These are phyloP conservation scores for Ascochyta rabiei DNA, from an alignment of 2,329 filamentous ascomycete genomes.

Conservation along the genomic window DNA sequence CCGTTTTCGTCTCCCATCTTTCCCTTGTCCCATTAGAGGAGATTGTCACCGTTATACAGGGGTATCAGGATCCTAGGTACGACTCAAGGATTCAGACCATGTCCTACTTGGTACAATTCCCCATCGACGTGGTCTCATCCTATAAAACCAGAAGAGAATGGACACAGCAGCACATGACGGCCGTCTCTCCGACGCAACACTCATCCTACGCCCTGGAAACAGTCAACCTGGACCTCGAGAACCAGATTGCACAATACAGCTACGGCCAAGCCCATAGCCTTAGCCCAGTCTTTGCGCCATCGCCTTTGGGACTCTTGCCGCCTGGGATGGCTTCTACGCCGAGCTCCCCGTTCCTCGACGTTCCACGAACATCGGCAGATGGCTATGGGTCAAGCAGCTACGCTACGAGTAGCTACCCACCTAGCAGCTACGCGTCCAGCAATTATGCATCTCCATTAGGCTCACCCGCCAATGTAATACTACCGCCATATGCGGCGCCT, in stretches of 20 bases:
- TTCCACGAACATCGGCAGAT: slow-evolving; percentile 46
- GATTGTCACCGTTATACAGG: slow-evolving; percentile 76
- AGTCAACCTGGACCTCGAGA: slow-evolving; percentile 49
- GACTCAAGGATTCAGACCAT: slow-evolving; percentile 52
- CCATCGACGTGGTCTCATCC: slow-evolving; percentile 50
- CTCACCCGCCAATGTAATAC: slow-evolving; percentile 42
- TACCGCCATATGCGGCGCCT: slow-evolving; percentile 43
- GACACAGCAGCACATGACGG: slow-evolving; percentile 45
- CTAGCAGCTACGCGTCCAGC: slow-evolving; percentile 25
- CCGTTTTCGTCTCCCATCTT: slow-evolving; percentile 74
- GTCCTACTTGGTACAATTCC: slow-evolving; percentile 54
- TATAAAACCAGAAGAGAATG: slow-evolving; percentile 52
- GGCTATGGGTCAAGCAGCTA: slow-evolving; percentile 36
- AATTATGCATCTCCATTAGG: slow-evolving; percentile 47
- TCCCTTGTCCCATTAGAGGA: slow-evolving; percentile 83
- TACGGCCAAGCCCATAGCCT: slow-evolving; percentile 50
- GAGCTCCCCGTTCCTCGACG: slow-evolving; percentile 53
- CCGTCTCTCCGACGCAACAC: slow-evolving; percentile 43
- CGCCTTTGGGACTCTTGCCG: slow-evolving; percentile 50
- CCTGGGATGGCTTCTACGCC: slow-evolving; percentile 41
- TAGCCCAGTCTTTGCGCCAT: slow-evolving; percentile 58
- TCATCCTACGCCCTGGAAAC: slow-evolving; percentile 46
- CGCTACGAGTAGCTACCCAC: slow-evolving; percentile 41
- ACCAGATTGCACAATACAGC: slow-evolving; percentile 50
- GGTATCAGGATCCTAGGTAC: slow-evolving; percentile 48